phyloP scores from a whole-genome alignment of 208 protist species.

The Trichomonas vaginalis region DNA sequence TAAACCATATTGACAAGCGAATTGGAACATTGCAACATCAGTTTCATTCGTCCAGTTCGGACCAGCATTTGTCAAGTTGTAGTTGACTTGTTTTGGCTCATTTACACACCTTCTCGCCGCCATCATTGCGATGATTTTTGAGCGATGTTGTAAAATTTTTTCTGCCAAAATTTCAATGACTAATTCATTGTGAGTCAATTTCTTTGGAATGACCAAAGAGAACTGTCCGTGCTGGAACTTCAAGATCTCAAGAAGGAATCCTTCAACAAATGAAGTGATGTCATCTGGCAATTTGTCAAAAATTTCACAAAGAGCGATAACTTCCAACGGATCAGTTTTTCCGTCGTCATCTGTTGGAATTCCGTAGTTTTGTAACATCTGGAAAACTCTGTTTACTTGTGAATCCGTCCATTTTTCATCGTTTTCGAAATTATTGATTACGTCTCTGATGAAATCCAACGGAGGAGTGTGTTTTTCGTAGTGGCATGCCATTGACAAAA shows the following conservation, averaged over 20 bases:
- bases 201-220: not conserved
- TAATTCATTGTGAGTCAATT: not conserved
- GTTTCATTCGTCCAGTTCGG: not conserved
- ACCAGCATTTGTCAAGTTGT: not conserved
- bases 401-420: not conserved
- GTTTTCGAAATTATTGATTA: not conserved
- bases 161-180: not conserved
- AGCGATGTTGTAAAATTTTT: not conserved
- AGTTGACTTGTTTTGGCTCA: not conserved
- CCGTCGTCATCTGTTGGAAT: not conserved
- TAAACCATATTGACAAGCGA: not conserved
- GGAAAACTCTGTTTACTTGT: not conserved
- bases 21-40: not conserved
- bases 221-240: not conserved
- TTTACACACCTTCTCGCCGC: not conserved
- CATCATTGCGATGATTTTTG: not conserved
- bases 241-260: not conserved
- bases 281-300: not conserved
- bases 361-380: not conserved
- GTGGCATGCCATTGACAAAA: not conserved
- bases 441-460: not conserved
- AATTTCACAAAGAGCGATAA: not conserved
- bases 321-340: not conserved
- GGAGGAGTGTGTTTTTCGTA: not conserved
- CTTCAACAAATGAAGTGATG: not conserved